These are phyloP conservation scores for Solanum sejunctum DNA, from an alignment of 257 asterid genomes.

Conservation along the genomic window DNA sequence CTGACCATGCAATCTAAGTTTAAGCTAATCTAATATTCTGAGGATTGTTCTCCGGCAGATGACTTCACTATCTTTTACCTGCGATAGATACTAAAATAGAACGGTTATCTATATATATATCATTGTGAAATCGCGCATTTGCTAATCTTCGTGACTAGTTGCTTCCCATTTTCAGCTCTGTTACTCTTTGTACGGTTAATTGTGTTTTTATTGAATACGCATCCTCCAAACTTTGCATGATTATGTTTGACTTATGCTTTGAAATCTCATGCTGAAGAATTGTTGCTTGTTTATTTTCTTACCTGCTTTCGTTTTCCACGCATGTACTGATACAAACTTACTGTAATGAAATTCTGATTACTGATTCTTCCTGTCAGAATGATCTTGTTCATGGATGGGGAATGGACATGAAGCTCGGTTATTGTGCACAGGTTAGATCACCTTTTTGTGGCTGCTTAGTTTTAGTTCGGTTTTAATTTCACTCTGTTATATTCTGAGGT, in stretches of 20 bases:
- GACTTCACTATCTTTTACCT: neutral
- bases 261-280: neutral
- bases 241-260: neutral
- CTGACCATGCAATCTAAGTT: neutral
- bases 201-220: neutral
- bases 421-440: slow-evolving; percentile 78
- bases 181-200: neutral
- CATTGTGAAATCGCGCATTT: neutral
- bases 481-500: neutral
- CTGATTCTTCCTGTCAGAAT: slow-evolving; percentile 36
- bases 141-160: neutral
- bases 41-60: neutral
- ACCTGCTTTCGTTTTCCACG: neutral
- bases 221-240: neutral
- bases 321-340: neutral
- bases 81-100: neutral
- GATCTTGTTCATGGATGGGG: slow-evolving; percentile 99
- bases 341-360: neutral
- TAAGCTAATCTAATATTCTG: neutral
- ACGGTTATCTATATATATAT: neutral
- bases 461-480: neutral
- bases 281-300: neutral
- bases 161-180: neutral
- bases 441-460: neutral
- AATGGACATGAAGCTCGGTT: slow-evolving; percentile 94